A percentile compares a stretch with the other conserved stretches of the same genome.
These are phyloP conservation scores for Nitzschia sp. DNA, from an alignment of 108 stramenopile genomes.

Conservation along the genomic window DNA sequence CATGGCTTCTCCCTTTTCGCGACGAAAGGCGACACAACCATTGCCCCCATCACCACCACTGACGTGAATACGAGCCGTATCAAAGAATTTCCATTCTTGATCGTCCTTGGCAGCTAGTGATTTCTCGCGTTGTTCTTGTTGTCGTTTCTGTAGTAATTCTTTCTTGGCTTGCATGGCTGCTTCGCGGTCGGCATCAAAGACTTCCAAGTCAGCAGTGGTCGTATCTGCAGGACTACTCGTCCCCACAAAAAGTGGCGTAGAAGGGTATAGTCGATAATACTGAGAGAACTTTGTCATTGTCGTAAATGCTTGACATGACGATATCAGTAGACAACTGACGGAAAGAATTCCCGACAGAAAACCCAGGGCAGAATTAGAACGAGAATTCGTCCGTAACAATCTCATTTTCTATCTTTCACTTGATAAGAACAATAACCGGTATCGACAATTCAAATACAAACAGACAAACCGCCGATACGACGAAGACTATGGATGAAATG, in stretches of 20 bases:
- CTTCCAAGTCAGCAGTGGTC: slow-evolving; percentile 9
- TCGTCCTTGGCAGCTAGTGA: slow-evolving; percentile 42
- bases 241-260: background rate
- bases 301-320: slow-evolving; percentile 1
- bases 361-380: no score
- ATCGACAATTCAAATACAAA: no score
- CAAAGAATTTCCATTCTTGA: slow-evolving; percentile 93
- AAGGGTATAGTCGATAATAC: background rate
- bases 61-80: slow-evolving; percentile 88
- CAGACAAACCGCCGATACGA: no score
- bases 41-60: slow-evolving; percentile 92
- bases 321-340: background rate
- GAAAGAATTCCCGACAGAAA: background rate
- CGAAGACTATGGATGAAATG: no score
- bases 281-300: background rate
- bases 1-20: slow-evolving; percentile 89
- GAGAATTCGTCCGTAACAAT: no score
- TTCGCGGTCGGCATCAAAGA: slow-evolving; percentile 42
- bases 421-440: no score
- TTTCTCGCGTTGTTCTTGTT: slow-evolving; percentile 1
- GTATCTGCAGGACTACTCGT: background rate
- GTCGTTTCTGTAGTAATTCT: slow-evolving; percentile 17
- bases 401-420: no score
- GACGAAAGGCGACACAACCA: slow-evolving; percentile 93
- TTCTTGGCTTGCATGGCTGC: slow-evolving; percentile 27